Percentiles rank a stretch among this genome's conserved stretches.
These are phyloP conservation scores for Pleoardoris graminearum DNA, from an alignment of 2,329 filamentous ascomycete species.

Conservation along the genomic window DNA sequence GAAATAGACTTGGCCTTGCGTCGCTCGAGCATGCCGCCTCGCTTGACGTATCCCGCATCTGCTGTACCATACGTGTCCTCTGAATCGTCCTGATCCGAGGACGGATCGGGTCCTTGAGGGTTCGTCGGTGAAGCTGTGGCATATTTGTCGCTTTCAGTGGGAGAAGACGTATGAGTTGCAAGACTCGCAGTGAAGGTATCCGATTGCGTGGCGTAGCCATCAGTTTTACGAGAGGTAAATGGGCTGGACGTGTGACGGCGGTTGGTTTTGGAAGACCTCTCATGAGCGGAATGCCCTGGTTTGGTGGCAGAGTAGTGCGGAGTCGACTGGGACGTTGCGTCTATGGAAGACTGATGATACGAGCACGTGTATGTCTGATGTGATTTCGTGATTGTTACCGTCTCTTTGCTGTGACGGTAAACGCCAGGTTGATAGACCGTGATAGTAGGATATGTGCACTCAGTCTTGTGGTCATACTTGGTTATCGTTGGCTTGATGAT, in stretches of 20 bases:
- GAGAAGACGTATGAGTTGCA: neutral
- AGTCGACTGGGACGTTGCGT: conserved; percentile 12
- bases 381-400: conserved; percentile 40
- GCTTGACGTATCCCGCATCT: conserved; percentile 23
- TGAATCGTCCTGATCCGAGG: conserved; percentile 14
- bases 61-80: conserved; percentile 11
- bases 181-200: neutral
- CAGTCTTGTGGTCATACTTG: conserved; percentile 28
- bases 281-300: too few species aligned
- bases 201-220: neutral
- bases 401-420: conserved; percentile 33
- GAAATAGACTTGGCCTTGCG: conserved; percentile 16
- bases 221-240: too few species aligned
- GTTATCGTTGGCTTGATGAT: conserved; percentile 42
- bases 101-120: conserved; percentile 12
- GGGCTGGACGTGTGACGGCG: too few species aligned
- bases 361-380: conserved; percentile 34
- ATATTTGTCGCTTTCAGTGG: neutral
- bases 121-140: conserved; percentile 4
- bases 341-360: conserved; percentile 27
- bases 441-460: conserved; percentile 32
- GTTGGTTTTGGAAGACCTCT: too few species aligned
- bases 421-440: conserved; percentile 28
- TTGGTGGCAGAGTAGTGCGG: conserved; percentile 2
- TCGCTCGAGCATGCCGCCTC: conserved; percentile 28